Evolutionary conservation across 129 eudicot species (phyloP).

Genomic region (Artemisia annua): DNA sequence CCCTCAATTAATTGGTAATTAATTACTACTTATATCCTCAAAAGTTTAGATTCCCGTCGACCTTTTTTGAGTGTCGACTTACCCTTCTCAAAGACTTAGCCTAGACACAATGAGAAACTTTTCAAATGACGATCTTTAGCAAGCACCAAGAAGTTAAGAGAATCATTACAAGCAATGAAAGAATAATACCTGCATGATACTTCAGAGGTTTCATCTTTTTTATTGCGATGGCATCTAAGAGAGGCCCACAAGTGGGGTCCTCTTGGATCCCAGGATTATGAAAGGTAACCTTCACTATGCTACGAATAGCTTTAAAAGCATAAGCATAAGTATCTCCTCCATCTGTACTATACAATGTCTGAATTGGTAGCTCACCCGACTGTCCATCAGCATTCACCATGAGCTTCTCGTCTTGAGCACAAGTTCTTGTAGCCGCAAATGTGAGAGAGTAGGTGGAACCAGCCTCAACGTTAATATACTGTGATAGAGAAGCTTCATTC

Average conservation of each 20-base stretch:
- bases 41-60: no score
- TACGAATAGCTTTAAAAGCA: slow-evolving; percentile 42
- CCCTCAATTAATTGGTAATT: neutral
- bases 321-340: slow-evolving; percentile 62
- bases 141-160: no score
- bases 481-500: slow-evolving; percentile 57
- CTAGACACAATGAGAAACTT: no score
- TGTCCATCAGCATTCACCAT: slow-evolving; percentile 32
- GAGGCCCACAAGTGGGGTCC: slow-evolving; percentile 63
- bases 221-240: slow-evolving; percentile 56
- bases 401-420: slow-evolving; percentile 60
- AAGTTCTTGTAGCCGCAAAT: slow-evolving; percentile 55
- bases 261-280: slow-evolving; percentile 56
- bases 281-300: slow-evolving; percentile 34
- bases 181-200: slow-evolving; percentile 31
- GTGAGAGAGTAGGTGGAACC: slow-evolving; percentile 45
- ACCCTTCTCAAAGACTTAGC: no score
- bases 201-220: slow-evolving; percentile 39
- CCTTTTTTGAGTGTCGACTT: no score
- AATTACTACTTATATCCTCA: no score
- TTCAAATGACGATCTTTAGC: no score
- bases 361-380: slow-evolving; percentile 48
- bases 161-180: neutral
- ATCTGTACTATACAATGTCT: slow-evolving; percentile 48
- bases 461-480: slow-evolving; percentile 23